These are phyloP conservation scores for Pseudogymnoascus sp. DNA, from an alignment of 2,329 filamentous ascomycete genomes.

Conservation along the genomic window DNA sequence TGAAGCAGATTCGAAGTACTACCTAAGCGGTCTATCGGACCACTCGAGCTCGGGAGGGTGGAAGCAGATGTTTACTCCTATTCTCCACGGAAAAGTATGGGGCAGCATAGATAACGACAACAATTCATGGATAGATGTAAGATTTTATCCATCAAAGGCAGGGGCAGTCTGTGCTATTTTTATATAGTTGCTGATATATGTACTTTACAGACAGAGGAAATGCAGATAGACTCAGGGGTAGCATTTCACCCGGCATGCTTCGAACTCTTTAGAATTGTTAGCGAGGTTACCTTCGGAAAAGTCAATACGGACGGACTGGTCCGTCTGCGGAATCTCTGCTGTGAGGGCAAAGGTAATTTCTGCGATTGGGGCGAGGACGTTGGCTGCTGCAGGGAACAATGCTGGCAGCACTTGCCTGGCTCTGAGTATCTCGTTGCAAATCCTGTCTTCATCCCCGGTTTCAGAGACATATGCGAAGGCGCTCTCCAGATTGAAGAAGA, in stretches of 20 bases:
- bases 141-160: neutral
- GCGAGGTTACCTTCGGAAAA: neutral
- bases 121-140: neutral
- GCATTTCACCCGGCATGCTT: slow-evolving; percentile 20
- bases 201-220: neutral
- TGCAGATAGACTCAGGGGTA: slow-evolving; percentile 14
- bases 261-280: slow-evolving; percentile 15
- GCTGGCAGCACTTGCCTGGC: slow-evolving; percentile 16
- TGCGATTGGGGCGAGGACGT: neutral
- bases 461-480: slow-evolving; percentile 15
- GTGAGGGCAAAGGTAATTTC: neutral
- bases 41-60: neutral
- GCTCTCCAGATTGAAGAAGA: neutral
- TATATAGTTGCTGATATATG: neutral
- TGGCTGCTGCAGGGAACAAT: neutral
- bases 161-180: neutral
- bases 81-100: neutral
- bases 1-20: neutral
- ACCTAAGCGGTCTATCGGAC: neutral
- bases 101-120: neutral
- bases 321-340: neutral
- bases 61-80: neutral
- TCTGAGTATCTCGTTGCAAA: slow-evolving; percentile 22
- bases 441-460: slow-evolving; percentile 20
- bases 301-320: slow-evolving; percentile 15